Percentiles rank a stretch among this genome's conserved stretches.
These are phyloP conservation scores for Pyrus communis DNA, from an alignment of 306 rosid species.

Conservation along the genomic window DNA sequence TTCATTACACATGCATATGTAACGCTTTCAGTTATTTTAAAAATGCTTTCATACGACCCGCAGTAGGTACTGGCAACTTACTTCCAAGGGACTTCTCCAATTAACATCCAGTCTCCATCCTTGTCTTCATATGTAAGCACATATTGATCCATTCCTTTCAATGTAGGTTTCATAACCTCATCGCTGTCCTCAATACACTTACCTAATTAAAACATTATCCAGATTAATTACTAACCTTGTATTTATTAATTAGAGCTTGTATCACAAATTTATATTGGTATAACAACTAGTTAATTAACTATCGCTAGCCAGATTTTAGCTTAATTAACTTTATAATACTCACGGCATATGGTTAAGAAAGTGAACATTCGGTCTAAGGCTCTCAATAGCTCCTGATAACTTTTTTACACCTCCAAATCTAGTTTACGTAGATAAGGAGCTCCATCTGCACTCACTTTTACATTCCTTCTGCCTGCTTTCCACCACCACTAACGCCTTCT, in stretches of 20 bases:
- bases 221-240: not conserved
- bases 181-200: not conserved
- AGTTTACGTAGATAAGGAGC: slow-evolving; percentile 24
- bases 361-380: slow-evolving; percentile 19
- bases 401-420: slow-evolving; percentile 13
- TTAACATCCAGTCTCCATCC: slow-evolving; percentile 34
- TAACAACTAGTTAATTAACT: not conserved
- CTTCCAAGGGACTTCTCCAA: slow-evolving; percentile 47
- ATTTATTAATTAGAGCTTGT: not conserved
- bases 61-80: not conserved
- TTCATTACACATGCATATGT: not conserved
- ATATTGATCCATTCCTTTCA: slow-evolving; percentile 18
- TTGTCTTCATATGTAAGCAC: slow-evolving; percentile 27
- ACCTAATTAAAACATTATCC: not conserved
- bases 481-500: slow-evolving; percentile 10
- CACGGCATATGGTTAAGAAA: slow-evolving; percentile 12
- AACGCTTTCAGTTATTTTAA: too few species aligned
- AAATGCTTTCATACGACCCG: too few species aligned
- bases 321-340: not conserved
- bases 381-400: slow-evolving; percentile 14
- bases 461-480: slow-evolving; percentile 3
- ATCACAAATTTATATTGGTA: not conserved
- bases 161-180: slow-evolving; percentile 2
- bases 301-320: not conserved
- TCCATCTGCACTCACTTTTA: slow-evolving; percentile 27